Conservation (phyloP, 176 grass and related monocot genomes). For the Oryza nivara region DNA sequence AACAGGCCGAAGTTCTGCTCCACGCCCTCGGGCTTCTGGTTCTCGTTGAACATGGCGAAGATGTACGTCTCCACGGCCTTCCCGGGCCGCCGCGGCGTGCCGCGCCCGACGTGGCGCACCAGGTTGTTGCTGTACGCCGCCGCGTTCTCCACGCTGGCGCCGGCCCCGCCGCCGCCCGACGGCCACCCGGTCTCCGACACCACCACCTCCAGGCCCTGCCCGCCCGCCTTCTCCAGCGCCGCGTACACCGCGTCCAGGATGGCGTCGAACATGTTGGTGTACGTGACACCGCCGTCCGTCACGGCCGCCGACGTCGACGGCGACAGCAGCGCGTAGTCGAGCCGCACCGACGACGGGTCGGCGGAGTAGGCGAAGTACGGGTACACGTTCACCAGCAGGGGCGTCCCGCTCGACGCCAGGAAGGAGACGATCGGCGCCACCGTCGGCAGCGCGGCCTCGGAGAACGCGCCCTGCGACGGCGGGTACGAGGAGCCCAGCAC, state of each 20-base stretch:
- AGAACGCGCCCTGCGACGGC: slow-evolving; percentile 68
- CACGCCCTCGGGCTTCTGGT: slow-evolving; percentile 75
- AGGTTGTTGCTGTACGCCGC: slow-evolving; percentile 76
- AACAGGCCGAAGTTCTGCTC: slow-evolving; percentile 87
- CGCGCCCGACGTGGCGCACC: slow-evolving; percentile 51
- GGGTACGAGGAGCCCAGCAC: slow-evolving; percentile 65
- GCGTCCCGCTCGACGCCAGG: slow-evolving; percentile 52
- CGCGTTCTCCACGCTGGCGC: slow-evolving; percentile 73
- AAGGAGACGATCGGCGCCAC: slow-evolving; percentile 54
- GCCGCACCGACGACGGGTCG: slow-evolving; percentile 46
- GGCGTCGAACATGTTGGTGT: slow-evolving; percentile 93
- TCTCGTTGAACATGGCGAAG: slow-evolving; percentile 97
- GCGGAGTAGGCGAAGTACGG: slow-evolving; percentile 78
- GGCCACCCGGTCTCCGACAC: slow-evolving; percentile 96
- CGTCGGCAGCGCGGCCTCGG: slow-evolving; percentile 41
- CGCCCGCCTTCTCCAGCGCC: slow-evolving; percentile 69
- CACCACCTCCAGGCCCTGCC: slow-evolving; percentile 45
- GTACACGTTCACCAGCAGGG: slow-evolving; percentile 74
- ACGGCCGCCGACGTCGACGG: slow-evolving; percentile 25
- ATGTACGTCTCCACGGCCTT: slow-evolving; percentile 81
- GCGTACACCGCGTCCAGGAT: slow-evolving; percentile 77
- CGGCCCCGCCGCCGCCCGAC: slow-evolving; percentile 61
- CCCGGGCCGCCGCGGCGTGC: slow-evolving; percentile 70
- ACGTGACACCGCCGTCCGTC: slow-evolving; percentile 49
- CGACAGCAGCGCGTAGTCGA: slow-evolving; percentile 80